These are phyloP conservation scores for Scutellaria barbata DNA, from an alignment of 257 asterid species.

Conservation along the genomic window DNA sequence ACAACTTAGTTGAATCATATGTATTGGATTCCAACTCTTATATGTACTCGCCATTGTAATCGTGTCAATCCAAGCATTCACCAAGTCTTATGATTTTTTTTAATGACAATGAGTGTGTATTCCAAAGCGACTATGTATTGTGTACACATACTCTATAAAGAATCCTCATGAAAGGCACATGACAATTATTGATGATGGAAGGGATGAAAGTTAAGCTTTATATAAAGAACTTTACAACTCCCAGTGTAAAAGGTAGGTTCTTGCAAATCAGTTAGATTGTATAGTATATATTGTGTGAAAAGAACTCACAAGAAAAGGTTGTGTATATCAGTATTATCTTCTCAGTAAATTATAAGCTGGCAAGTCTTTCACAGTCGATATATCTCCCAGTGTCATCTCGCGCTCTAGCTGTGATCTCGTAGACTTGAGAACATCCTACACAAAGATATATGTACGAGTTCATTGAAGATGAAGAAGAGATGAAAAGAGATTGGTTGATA, in stretches of 20 bases:
- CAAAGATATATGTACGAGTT: not conserved
- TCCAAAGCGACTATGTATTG: not conserved
- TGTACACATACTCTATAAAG: not conserved
- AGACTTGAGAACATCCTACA: constrained; percentile 82
- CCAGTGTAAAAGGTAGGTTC: constrained; percentile 14
- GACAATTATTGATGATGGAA: not conserved
- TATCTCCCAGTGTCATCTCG: constrained; percentile 76
- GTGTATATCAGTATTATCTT: constrained; percentile 35
- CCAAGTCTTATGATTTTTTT: too few species aligned
- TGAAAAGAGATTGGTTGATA: not conserved
- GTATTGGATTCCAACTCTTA: not conserved
- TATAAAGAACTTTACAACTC: constrained; percentile 24
- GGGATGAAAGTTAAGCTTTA: not conserved
- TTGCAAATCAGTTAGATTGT: not conserved
- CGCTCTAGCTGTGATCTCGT: constrained; percentile 85
- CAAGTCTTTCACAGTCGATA: constrained; percentile 61
- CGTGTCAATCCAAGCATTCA: too few species aligned
- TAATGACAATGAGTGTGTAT: too few species aligned
- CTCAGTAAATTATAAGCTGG: constrained; percentile 72
- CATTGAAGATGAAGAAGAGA: not conserved
- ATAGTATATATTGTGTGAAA: constrained; percentile 3
- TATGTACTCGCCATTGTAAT: not conserved
- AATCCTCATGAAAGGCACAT: not conserved
- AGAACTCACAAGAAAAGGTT: constrained; percentile 21
- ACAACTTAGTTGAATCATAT: too few species aligned